A percentile compares a stretch with the other conserved stretches of the same genome.
Evolutionary conservation across 192 early-diverging fungal species (phyloP).

Genomic region (Linnemannia elongata): DNA sequence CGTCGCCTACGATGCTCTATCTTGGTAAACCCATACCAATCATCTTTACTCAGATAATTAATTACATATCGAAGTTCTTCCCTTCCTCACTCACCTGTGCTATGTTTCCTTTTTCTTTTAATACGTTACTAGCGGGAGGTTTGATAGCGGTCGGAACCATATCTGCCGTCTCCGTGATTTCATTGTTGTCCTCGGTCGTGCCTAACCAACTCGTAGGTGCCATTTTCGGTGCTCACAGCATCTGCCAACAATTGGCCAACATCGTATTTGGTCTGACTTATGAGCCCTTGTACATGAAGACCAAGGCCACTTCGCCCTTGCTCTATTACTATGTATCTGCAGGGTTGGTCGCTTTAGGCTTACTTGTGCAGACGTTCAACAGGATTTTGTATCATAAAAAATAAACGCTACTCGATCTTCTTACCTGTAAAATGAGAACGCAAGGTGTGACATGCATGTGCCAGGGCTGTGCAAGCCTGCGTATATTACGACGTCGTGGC

Average conservation of each 20-base stretch:
- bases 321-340: background rate
- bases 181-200: background rate
- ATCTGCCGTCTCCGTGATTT: background rate
- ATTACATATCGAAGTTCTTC: background rate
- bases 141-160: background rate
- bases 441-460: no score
- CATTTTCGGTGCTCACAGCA: background rate
- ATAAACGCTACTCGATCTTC: background rate
- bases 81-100: background rate
- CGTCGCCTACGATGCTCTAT: background rate
- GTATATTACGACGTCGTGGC: no score
- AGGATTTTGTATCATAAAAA: background rate
- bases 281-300: background rate
- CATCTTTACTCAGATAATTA: background rate
- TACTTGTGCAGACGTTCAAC: background rate
- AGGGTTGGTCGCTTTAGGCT: background rate
- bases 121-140: background rate
- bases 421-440: background rate
- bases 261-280: background rate
- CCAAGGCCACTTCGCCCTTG: background rate
- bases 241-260: background rate
- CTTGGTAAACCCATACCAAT: background rate
- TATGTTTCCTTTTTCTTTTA: background rate
- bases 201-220: background rate
- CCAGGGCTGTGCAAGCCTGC: no score